These are phyloP conservation scores for Sporothrix phasma DNA, from an alignment of 2,329 filamentous ascomycete species.

Conservation along the genomic window DNA sequence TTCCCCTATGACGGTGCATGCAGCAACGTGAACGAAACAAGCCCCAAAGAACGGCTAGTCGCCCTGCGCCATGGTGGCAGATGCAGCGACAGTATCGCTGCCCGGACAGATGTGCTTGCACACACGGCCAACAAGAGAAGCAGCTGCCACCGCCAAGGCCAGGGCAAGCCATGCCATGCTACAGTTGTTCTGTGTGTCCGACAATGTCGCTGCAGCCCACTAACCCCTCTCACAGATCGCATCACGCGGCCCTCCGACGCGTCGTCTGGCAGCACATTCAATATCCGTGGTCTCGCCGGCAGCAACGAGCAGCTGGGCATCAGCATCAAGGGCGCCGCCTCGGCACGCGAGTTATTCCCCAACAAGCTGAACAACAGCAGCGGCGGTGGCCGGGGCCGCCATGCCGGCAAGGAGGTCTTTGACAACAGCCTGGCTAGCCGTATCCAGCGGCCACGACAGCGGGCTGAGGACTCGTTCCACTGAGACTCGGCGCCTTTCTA, in stretches of 20 bases:
- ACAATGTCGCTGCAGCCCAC: too few relatives aligned
- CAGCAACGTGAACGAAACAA: background rate
- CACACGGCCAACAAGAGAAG: background rate
- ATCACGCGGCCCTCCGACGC: conserved; percentile 24
- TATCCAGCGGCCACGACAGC: conserved; percentile 46
- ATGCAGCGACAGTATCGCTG: background rate
- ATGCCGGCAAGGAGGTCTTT: conserved; percentile 62
- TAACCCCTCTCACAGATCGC: conserved; percentile 26
- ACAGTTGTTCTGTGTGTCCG: too few relatives aligned
- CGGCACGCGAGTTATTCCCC: conserved; percentile 59
- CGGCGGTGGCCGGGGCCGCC: conserved; percentile 24
- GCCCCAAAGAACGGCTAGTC: background rate
- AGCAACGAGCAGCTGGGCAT: conserved; percentile 33
- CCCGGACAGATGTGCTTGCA: background rate
- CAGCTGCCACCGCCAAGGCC: background rate
- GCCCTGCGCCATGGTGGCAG: background rate
- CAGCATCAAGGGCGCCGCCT: conserved; percentile 55
- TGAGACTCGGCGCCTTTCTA: conserved; percentile 28
- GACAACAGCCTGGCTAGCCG: conserved; percentile 49
- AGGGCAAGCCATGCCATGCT: background rate
- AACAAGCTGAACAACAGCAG: conserved; percentile 40
- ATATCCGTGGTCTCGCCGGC: conserved; percentile 49
- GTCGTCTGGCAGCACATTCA: conserved; percentile 28
- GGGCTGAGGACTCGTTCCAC: conserved; percentile 63
- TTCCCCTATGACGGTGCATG: conserved; percentile 5